Base-by-base conservation (phyloP, 768 basidiomycete genomes). In the Mycena galopus region DNA sequence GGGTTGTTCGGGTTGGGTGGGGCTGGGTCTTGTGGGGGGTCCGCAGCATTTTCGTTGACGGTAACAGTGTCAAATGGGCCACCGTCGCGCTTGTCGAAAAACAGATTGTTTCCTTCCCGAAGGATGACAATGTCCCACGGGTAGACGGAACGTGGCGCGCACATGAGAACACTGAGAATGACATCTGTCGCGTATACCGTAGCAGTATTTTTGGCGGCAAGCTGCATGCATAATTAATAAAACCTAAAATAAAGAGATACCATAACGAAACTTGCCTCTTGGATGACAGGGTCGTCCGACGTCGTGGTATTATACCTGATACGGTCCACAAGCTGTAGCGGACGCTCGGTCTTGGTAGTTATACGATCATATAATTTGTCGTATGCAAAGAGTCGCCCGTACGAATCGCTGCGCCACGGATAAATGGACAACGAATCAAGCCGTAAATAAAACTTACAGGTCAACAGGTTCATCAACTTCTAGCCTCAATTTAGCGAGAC, bases 111-210 rank as follows among this genome's bases (percentile, higher is more conserved):
- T 50, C 96, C 97, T 79, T 98, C 96, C 33, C 96, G 93, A 33
- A 95, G 88, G 76, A 99, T 93, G 73, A 99, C 94, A 64, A 99
- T 96, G 79, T 99, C 98, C 98, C 98, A 99, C 6, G 97, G 97
- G 83, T 98, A 96, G 70, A 97, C 96, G 16, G 96, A 96, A 76
- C 98, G 89, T 12, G 96, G 92, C 10, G 97, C 94, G 74, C 94
- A 95, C 98, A 99, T 99, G 75, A 99, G 89, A 32, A 97, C 94
- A 71, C 94, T 93, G 67, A 99, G 90, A 77, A 99, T 98, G 75
- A 93, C 91, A 85, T 99, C 98, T 30, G 97, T 99, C 12, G 96
- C 92, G 80, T 96, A 99, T 66, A 99, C 90, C 37, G 90, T 92
- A 21, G 96, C 97, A 51, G 91, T 88, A 77, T 91, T 90, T 84